Evolutionary conservation across 768 basidiomycete species (phyloP).

Genomic region (Nidularia sp.): DNA sequence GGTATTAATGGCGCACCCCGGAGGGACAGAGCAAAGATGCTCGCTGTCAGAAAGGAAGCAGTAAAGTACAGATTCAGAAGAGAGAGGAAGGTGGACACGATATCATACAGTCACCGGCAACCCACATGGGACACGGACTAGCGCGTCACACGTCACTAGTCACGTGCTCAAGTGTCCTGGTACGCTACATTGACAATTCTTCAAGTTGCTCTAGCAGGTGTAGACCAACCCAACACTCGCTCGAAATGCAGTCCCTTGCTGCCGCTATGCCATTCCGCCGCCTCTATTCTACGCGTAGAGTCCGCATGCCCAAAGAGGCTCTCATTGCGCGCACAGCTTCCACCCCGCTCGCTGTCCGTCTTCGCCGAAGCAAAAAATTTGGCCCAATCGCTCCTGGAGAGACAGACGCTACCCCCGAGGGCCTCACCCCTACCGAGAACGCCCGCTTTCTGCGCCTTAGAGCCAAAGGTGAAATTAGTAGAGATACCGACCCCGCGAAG

Average conservation of each 20-base stretch:
- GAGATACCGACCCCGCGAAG: conserved; percentile 16
- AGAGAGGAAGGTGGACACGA: too few relatives aligned
- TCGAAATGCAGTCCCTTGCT: background rate
- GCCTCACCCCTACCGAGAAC: conserved; percentile 64
- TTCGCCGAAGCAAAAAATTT: conserved; percentile 56
- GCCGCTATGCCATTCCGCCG: background rate
- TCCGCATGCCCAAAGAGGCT: conserved; percentile 28
- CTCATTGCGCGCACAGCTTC: conserved; percentile 63
- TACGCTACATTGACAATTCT: too few relatives aligned
- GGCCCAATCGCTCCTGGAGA: conserved; percentile 25
- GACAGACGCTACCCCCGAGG: conserved; percentile 46
- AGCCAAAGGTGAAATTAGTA: conserved; percentile 38
- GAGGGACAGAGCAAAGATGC: too few relatives aligned
- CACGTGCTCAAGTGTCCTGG: too few relatives aligned
- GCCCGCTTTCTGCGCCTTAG: conserved; percentile 56
- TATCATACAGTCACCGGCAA: too few relatives aligned
- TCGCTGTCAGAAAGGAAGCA: too few relatives aligned
- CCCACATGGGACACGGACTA: too few relatives aligned
- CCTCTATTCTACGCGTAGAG: conserved; percentile 21
- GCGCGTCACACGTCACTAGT: too few relatives aligned
- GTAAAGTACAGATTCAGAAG: too few relatives aligned
- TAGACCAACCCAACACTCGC: too few relatives aligned
- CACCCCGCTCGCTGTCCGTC: conserved; percentile 68
- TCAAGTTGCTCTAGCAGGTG: too few relatives aligned
- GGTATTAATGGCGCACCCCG: background rate